Evolutionary conservation across 306 rosid genomes (phyloP).

Genomic region (Astragalus membranaceus): DNA sequence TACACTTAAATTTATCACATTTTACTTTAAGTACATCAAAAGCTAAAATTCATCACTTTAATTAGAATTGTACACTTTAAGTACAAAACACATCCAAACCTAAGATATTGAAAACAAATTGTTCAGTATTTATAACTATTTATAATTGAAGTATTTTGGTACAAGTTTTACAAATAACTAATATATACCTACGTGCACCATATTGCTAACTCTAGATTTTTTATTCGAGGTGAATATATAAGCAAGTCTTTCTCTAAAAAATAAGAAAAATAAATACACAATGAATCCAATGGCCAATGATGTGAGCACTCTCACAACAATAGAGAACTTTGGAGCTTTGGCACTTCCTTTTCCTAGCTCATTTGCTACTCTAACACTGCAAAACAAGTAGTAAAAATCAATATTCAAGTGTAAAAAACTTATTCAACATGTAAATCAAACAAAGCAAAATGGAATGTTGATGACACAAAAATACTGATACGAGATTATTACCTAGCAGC

Average conservation of each 20-base stretch:
- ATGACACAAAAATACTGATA: neutral
- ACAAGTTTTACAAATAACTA: no score
- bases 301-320: conserved; percentile 32
- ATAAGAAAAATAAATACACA: conserved; percentile 37
- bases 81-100: no score
- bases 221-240: conserved; percentile 34
- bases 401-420: neutral
- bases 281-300: conserved; percentile 31
- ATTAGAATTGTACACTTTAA: no score
- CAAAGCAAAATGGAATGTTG: neutral
- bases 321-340: conserved; percentile 44
- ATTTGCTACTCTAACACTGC: conserved; percentile 54
- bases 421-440: neutral
- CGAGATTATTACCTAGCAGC: conserved; percentile 34
- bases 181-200: no score
- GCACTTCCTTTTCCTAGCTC: conserved; percentile 58
- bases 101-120: no score
- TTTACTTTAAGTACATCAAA: no score
- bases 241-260: conserved; percentile 37
- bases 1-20: no score
- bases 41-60: no score
- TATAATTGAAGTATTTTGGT: no score
- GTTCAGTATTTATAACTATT: no score
- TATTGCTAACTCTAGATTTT: no score
- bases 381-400: neutral